phyloP scores from a whole-genome alignment of 2,329 filamentous ascomycete species.

The Purpureocillium lavendulum region DNA sequence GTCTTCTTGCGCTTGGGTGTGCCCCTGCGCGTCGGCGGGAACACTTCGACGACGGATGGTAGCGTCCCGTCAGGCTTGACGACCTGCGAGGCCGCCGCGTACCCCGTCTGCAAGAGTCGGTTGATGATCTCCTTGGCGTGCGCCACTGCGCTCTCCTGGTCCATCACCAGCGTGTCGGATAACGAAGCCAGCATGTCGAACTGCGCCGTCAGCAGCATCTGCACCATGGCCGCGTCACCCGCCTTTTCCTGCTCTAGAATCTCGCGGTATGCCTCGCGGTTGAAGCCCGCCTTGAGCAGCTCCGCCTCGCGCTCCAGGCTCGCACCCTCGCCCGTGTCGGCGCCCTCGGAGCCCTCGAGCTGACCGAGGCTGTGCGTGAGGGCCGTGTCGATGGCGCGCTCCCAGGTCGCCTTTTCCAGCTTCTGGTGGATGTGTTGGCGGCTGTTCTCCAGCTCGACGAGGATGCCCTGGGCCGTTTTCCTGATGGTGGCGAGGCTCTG shows the following conservation, averaged over 20 bases:
- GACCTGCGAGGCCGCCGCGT: constrained; percentile 67
- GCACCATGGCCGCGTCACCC: constrained; percentile 69
- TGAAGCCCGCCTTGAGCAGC: constrained; percentile 73
- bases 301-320: constrained; percentile 76
- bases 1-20: constrained; percentile 69
- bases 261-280: constrained; percentile 67
- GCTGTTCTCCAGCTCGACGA: constrained; percentile 82
- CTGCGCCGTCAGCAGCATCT: constrained; percentile 79
- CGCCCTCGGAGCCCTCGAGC: constrained; percentile 47
- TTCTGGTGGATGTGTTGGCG: constrained; percentile 85
- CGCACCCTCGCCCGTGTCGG: constrained; percentile 54
- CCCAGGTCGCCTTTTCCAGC: constrained; percentile 75
- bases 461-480: constrained; percentile 80
- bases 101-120: constrained; percentile 70
- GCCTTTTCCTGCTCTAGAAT: constrained; percentile 78
- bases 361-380: constrained; percentile 78
- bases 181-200: constrained; percentile 86
- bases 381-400: constrained; percentile 77
- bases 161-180: constrained; percentile 72
- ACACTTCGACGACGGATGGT: constrained; percentile 51
- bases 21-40: constrained; percentile 62
- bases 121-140: constrained; percentile 71
- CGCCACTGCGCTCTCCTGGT: constrained; percentile 71
- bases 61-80: constrained; percentile 76
- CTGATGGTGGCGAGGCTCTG: constrained; percentile 65